Evolutionary conservation across 139 green algal genomes (phyloP).

Genomic region (Coelastrella sp.): DNA sequence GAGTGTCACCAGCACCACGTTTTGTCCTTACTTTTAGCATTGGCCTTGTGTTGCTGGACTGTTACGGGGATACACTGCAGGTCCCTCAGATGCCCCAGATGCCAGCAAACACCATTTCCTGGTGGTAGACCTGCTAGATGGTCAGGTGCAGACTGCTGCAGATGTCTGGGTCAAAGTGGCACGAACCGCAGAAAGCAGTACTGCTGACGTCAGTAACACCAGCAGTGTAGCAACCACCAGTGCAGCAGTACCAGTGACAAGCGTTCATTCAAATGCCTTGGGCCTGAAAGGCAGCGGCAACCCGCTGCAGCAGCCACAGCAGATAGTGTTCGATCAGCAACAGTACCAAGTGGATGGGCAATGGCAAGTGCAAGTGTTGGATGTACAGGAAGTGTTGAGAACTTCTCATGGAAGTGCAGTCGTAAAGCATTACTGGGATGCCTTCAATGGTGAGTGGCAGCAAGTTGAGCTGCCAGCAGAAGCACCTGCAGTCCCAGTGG

Average conservation of each 20-base stretch:
- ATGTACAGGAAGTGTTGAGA: constrained; percentile 18
- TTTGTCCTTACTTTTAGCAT: too few species aligned
- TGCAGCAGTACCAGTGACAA: not conserved
- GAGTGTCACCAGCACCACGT: too few species aligned
- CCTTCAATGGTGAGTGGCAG: not conserved
- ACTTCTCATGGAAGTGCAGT: not conserved
- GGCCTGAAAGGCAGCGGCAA: not conserved
- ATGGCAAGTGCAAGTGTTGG: not conserved
- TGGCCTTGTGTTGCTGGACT: too few species aligned
- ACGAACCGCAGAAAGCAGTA: not conserved
- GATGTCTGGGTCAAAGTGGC: constrained; percentile 56
- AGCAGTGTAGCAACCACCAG: not conserved
- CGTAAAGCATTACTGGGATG: constrained; percentile 35
- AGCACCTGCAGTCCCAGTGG: not conserved
- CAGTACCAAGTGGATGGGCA: not conserved
- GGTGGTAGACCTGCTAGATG: constrained; percentile 54
- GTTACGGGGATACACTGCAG: too few species aligned
- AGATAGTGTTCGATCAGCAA: not conserved
- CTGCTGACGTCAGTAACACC: not conserved
- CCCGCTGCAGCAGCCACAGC: not conserved
- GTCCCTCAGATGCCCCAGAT: not conserved
- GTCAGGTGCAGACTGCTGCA: constrained; percentile 43
- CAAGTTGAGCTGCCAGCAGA: not conserved
- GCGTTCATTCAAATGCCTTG: too few species aligned
- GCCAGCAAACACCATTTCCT: constrained; percentile 61